These are phyloP conservation scores for Clavispora phyllophila DNA, from an alignment of 805 yeast species.

Conservation along the genomic window DNA sequence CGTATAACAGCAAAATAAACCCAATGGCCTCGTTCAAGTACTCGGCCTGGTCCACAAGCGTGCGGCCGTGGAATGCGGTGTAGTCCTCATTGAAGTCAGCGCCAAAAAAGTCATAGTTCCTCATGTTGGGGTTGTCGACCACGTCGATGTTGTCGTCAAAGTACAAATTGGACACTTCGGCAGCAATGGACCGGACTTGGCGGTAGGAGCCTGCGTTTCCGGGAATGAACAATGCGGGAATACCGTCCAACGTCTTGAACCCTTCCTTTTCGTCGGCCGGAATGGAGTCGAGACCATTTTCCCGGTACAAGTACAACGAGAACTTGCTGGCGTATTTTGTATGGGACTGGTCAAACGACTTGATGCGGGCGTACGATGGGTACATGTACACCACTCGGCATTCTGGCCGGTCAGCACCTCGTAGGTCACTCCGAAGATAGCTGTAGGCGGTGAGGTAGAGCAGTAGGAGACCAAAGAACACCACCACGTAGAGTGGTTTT, in stretches of 20 bases:
- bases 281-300: constrained; percentile 60
- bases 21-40: constrained; percentile 82
- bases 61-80: constrained; percentile 93
- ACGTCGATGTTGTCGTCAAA: constrained; percentile 28
- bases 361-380: constrained; percentile 75
- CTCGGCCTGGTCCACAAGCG: constrained; percentile 90
- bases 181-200: constrained; percentile 89
- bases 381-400: constrained; percentile 76
- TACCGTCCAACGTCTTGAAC: constrained; percentile 46
- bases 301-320: constrained; percentile 80
- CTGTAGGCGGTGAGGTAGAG: constrained; percentile 7
- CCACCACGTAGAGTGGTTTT: constrained; percentile 13
- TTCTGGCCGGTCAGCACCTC: constrained; percentile 32
- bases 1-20: constrained; percentile 69
- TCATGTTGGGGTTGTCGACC: constrained; percentile 24
- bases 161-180: constrained; percentile 61
- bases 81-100: constrained; percentile 95
- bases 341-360: constrained; percentile 66
- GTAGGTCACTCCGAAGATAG: constrained; percentile 7
- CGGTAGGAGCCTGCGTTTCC: constrained; percentile 95
- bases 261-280: constrained; percentile 40
- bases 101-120: constrained; percentile 75
- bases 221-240: constrained; percentile 90
- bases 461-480: constrained; percentile 7
- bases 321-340: constrained; percentile 75